Evolutionary conservation across 2,329 filamentous ascomycete species (phyloP), one percentile per base, ranked within the genome.

Genomic region (Arthrobotrys sinensis): DNA sequence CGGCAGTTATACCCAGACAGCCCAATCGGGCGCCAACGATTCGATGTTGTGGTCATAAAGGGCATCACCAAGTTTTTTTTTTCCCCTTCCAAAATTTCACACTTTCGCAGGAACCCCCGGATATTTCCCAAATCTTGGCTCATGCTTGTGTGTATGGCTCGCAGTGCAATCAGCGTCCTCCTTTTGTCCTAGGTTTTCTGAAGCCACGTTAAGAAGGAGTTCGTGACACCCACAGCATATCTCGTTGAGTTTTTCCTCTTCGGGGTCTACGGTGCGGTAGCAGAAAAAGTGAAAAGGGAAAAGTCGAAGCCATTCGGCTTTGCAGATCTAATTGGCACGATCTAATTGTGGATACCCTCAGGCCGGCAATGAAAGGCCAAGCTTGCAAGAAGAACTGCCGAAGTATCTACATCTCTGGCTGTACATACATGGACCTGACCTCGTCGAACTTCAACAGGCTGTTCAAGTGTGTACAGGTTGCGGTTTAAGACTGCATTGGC

Each of bases 1-100:
- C 66, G 66, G 66, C 66, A 62, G 53, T 50, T 70, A 70, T 70
- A 70, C 24, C 66, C 53, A 12, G 57, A 14, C 40, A 16, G n/a
- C 40, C 40, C 5, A n/a, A 12, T 63, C 19, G 7, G 12, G n/a
- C 5, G 43, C 45, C 3, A 21, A 48, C 45, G 45, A 48, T 48
- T 48, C 10, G 45, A 3, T 16, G 12, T 45, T 16, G 1, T 45
- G 40, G 36, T 12, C 36, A 38, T 38, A 6, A 38, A 6, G 36
- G 36, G 7, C 24, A 28, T 28, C 24, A 28, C 24, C 2, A 28
- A 28, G 2, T 28, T 28, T 4, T 28, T 28, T 38, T 38, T 12
- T 1, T n/a, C n/a, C n/a, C n/a, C n/a, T 6, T 38, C 36, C 1
- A 8, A 3, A 38, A 3, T 8, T 38, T 12, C 7, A 12, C 36